Evolutionary conservation across 73 alveolate genomes (phyloP), one percentile per base, ranked within the genome.

Genomic region (Paramecium primaurelia): DNA sequence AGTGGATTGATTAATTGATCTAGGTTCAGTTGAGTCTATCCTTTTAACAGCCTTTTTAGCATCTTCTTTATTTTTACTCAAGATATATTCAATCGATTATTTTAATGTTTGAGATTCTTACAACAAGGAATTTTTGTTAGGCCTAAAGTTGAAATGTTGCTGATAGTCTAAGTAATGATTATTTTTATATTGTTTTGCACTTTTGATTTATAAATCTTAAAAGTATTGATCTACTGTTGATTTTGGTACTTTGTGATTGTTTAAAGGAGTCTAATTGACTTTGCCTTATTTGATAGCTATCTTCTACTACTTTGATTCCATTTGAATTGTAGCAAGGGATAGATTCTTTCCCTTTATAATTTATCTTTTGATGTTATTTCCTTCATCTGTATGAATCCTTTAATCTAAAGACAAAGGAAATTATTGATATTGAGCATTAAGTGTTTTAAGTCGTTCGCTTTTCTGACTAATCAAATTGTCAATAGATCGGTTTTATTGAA

Each of bases 301-400:
- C 87, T 37, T 54, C 69, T 54, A 54, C 34, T 54, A 54, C 69
- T 54, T 54, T 54, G 69, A 37, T 37, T 73, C 87, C 36, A 37
- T 37, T 42, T 73, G 34, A 8, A 73, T 40, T 73, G 87, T 38
- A 1, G 91, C 91, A 9, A 80, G 58, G 16, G 91, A 80, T 3
- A 80, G 58, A 49, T 80, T 80, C 58, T 80, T 80, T 1, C 91
- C 91, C 34, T 80, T 80, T 0, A 80, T 34, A 9, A 44, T 20
- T 45, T 42, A 36, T 80, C 73, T 80, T 49, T 80, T 45, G 12
- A 26, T 12, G 42, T 8, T 80, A 42, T 80, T 40, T 12, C 91
- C 91, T 8, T 80, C 91, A 18, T 80, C 91, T 7, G 91, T 80
- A 34, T 42, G 25, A 9, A 80, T 80, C 30, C 91, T 34, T 42